These are phyloP conservation scores for Dipodascus geniculatus DNA, from an alignment of 805 yeast species.

Conservation along the genomic window DNA sequence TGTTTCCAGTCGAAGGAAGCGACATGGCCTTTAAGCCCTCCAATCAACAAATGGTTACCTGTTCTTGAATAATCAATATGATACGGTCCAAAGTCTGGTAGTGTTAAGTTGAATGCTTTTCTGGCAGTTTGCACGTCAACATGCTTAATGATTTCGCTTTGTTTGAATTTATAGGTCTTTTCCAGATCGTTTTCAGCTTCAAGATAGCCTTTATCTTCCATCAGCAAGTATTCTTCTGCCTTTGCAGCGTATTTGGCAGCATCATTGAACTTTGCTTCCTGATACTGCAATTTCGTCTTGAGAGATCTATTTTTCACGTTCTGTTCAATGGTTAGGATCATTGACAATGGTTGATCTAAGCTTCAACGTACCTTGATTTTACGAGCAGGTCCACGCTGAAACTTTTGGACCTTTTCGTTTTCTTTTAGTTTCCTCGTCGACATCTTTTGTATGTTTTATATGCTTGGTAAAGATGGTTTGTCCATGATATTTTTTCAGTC, in stretches of 20 bases:
- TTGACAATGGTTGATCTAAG: not conserved
- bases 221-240: conserved; percentile 63
- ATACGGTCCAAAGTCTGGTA: conserved; percentile 82
- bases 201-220: conserved; percentile 74
- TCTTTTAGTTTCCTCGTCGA: not conserved
- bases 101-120: conserved; percentile 59
- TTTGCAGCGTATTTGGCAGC: conserved; percentile 78
- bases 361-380: not conserved
- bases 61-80: conserved; percentile 66
- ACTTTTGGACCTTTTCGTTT: not conserved
- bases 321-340: conserved; percentile 11
- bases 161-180: conserved; percentile 74
- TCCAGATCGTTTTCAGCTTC: conserved; percentile 94
- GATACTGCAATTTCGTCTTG: conserved; percentile 50
- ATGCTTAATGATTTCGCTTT: conserved; percentile 58
- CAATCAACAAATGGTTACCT: conserved; percentile 74
- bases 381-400: not conserved
- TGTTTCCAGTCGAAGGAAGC: conserved; percentile 94
- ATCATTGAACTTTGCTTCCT: conserved; percentile 61
- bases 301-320: conserved; percentile 47
- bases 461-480: no score
- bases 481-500: no score
- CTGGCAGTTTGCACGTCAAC: conserved; percentile 70
- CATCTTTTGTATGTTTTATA: no score
- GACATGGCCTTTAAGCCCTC: conserved; percentile 89